Evolutionary conservation across 176 grass and related monocot genomes (phyloP), one percentile per base, ranked within the genome.

Genomic region (Triticum monococcum): DNA sequence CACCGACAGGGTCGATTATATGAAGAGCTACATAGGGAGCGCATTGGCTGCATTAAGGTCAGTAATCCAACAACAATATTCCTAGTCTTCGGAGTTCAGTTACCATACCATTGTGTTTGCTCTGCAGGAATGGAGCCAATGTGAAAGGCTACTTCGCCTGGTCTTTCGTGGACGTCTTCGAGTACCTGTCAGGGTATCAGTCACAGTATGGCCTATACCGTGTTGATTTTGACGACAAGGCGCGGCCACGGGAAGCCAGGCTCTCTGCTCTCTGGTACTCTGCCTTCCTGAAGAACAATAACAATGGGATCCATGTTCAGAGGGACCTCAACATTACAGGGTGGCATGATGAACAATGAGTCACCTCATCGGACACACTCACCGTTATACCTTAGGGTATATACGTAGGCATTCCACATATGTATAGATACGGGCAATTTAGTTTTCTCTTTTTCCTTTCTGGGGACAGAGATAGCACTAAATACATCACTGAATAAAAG

Each of bases 121-220:
- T 68, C 40, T 88, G 84, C 73, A 93, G 89, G 88, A 89, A 95
- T 38, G 93, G 93, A 64, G 81, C 60, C 6, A 86, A 93, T 31
- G 91, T 95, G 82, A 98, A 83, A 86, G 87, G 91, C 28, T 98
- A 93, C 56, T 93, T 93, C 23, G 37, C 46, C 3, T 98, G 93
- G 93, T 45, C 78, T 37, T 95, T 93, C 46, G 5, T 98, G 83
- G 93, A 95, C 85, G 37, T 95, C 1, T 93, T 93, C 38, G 91
- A 98, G 75, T 75, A 87, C 18, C 9, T 93, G 5, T 0, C 12
- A 3, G 95, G 93, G 31, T 93, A 90, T 56, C 50, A 69, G 56
- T 57, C 28, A 48, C 85, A 70, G 8, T 93, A 78, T 17, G 95
- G 93, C 26, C 68, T 95, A 12, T 92, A 95, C 83, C 63, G 83